Percentiles rank a stretch among this genome's conserved stretches.
phyloP scores from a whole-genome alignment of 2,329 filamentous ascomycete genomes.

The Trichoderma sp. region DNA sequence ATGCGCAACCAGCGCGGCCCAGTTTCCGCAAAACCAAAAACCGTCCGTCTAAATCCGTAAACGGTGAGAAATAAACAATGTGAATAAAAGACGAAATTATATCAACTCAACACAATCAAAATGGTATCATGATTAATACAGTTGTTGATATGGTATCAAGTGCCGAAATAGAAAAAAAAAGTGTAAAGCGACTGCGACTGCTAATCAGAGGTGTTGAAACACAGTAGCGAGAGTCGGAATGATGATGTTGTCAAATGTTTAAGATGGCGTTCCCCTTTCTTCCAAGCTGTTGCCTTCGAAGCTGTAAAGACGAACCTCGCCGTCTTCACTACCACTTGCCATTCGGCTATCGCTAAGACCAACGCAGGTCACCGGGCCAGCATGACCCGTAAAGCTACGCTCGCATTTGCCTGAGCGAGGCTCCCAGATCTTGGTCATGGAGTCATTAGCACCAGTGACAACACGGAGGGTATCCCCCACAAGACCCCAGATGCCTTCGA shows the following conservation, averaged over 20 bases:
- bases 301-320: conserved; percentile 83
- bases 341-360: conserved; percentile 87
- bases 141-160: background rate
- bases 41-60: conserved; percentile 3
- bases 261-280: conserved; percentile 57
- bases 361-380: conserved; percentile 89
- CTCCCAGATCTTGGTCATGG: conserved; percentile 94
- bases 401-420: conserved; percentile 89
- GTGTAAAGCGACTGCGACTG: background rate
- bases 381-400: conserved; percentile 87
- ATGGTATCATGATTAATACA: background rate
- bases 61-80: background rate
- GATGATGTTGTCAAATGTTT: background rate
- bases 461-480: conserved; percentile 86
- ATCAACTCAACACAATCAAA: background rate
- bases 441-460: conserved; percentile 88
- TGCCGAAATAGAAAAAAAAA: background rate
- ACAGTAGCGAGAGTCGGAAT: background rate
- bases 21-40: background rate
- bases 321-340: conserved; percentile 91
- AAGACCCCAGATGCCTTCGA: conserved; percentile 94
- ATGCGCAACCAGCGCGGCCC: conserved; percentile 1
- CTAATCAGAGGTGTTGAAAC: background rate
- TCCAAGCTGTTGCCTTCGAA: conserved; percentile 62
- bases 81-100: background rate